Conservation (phyloP, 75 land plant genomes). For the Adiantum capillusveneris region DNA sequence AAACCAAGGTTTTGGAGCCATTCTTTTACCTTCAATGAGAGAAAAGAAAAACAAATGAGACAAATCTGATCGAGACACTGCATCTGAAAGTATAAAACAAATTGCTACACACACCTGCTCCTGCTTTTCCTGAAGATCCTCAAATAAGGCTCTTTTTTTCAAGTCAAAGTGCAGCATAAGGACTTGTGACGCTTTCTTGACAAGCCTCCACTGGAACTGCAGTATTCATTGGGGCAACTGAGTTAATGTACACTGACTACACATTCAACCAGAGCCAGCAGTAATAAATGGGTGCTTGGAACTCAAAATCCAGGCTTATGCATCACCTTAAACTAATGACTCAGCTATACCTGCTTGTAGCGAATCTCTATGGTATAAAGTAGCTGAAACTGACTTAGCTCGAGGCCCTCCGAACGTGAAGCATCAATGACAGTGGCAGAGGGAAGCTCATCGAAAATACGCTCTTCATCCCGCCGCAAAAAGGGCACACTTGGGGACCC, state of each 20-base stretch:
- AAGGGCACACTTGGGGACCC: conserved; percentile 13
- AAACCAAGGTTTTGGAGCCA: conserved; percentile 93
- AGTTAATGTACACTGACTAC: too few species aligned
- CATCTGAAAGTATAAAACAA: neutral
- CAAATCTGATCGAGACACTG: too few species aligned
- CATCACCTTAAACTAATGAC: too few species aligned
- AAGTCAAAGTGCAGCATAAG: conserved; percentile 69
- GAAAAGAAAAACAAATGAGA: too few species aligned
- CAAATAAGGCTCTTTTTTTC: conserved; percentile 70
- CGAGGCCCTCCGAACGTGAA: conserved; percentile 65
- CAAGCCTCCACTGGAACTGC: conserved; percentile 79
- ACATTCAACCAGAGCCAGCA: too few species aligned
- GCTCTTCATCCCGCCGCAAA: conserved; percentile 12
- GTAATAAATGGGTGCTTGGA: too few species aligned
- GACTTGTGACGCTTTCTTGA: conserved; percentile 88
- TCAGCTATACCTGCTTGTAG: conserved; percentile 54
- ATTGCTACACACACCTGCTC: conserved; percentile 54
- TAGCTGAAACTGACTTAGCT: conserved; percentile 60
- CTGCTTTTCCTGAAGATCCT: conserved; percentile 92
- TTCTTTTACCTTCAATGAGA: conserved; percentile 66
- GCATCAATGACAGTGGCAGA: conserved; percentile 60
- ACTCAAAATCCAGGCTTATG: too few species aligned
- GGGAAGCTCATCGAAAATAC: conserved; percentile 86
- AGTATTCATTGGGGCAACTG: neutral
- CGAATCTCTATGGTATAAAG: conserved; percentile 72